These are phyloP conservation scores for Eimeria acervulina DNA, from an alignment of 169 alveolate genomes.

Conservation along the genomic window DNA sequence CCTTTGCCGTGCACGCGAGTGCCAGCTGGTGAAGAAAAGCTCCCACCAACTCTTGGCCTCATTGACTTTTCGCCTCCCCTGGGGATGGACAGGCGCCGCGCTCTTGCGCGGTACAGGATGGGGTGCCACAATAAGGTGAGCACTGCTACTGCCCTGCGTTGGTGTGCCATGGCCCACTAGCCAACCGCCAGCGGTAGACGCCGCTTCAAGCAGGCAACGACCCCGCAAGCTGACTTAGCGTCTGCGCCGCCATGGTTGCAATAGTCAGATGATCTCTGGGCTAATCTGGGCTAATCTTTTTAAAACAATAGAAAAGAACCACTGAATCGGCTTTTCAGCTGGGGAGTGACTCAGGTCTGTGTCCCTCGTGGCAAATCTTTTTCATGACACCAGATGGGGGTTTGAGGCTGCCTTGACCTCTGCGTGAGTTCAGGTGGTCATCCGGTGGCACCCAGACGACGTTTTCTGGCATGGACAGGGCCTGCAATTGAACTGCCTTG, in stretches of 20 bases:
- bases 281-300: neutral
- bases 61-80: conserved; percentile 79
- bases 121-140: conserved; percentile 83
- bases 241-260: neutral
- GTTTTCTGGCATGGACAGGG: conserved; percentile 77
- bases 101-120: conserved; percentile 77
- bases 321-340: neutral
- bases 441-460: conserved; percentile 84
- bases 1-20: conserved; percentile 62
- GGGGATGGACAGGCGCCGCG: conserved; percentile 78
- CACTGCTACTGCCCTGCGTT: neutral
- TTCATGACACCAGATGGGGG: neutral
- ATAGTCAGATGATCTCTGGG: neutral
- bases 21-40: conserved; percentile 4
- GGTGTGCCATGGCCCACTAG: neutral
- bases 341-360: neutral
- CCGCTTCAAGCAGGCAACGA: neutral
- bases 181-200: neutral
- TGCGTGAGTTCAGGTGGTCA: conserved; percentile 56
- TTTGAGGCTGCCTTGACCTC: neutral
- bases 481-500: conserved; percentile 83
- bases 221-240: neutral
- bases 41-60: conserved; percentile 72
- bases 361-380: neutral
- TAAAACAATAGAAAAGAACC: neutral